A percentile compares a stretch with the other conserved stretches of the same genome.
Evolutionary conservation across 2,329 filamentous ascomycete genomes (phyloP).

Genomic region (Monilinia aucupariae): DNA sequence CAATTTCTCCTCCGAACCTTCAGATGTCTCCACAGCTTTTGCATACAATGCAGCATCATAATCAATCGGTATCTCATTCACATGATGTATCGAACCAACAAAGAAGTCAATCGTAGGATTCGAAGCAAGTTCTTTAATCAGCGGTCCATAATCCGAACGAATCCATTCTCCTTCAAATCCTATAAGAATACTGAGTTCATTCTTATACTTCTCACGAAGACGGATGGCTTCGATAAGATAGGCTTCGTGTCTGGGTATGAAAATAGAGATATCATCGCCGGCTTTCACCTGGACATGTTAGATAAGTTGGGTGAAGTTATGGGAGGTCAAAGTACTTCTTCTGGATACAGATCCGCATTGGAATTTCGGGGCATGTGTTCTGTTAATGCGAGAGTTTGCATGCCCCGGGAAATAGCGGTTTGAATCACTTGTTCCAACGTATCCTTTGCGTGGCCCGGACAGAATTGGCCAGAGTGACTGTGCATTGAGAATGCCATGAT

Average conservation of each 20-base stretch:
- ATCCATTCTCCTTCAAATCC: conserved; percentile 96
- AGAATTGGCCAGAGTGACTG: conserved; percentile 97
- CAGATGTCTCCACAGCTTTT: conserved; percentile 35
- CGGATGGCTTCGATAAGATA: conserved; percentile 73
- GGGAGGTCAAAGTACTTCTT: conserved; percentile 56
- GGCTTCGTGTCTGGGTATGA: conserved; percentile 55
- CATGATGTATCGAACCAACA: conserved; percentile 88
- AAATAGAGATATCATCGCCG: conserved; percentile 40
- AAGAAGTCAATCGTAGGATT: conserved; percentile 76
- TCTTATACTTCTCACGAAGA: conserved; percentile 63
- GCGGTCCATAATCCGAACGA: conserved; percentile 53
- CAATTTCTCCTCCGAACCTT: conserved; percentile 64
- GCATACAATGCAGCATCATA: conserved; percentile 66
- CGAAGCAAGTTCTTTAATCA: conserved; percentile 54
- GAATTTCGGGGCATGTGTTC: conserved; percentile 89
- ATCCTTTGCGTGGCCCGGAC: conserved; percentile 80
- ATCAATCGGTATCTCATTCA: conserved; percentile 82
- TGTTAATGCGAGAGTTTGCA: conserved; percentile 79
- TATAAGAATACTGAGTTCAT: conserved; percentile 71
- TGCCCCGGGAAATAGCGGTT: conserved; percentile 70
- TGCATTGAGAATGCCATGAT: conserved; percentile 97
- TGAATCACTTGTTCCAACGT: conserved; percentile 77
- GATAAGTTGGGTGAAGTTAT: conserved; percentile 1
- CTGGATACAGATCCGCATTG: conserved; percentile 77
- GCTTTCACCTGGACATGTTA: conserved; percentile 43